Base-by-base conservation (phyloP, 192 early-diverging fungal genomes). In the Coemansia umbellata region DNA sequence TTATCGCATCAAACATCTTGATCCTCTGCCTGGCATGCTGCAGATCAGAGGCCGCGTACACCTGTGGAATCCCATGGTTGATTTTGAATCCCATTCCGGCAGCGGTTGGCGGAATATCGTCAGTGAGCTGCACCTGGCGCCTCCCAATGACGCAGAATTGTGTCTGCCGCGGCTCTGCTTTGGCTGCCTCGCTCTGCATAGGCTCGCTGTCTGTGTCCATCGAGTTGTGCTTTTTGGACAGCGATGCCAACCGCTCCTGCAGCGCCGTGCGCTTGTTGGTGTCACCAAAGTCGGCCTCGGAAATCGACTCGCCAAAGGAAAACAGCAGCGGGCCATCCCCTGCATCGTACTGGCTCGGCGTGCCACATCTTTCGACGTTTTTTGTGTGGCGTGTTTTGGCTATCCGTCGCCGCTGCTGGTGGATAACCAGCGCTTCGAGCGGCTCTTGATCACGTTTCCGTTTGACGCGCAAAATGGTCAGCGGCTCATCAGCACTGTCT, bases 361-460 rank as follows among this genome's bases (percentile, higher is more conserved):
- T 41, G 30, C 8, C 43, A 7, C 24, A 45, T 45, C 43, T 4
- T 3, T 17, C 24, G 43, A 11, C 22, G 22, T 23, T 13, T 8
- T 5, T 27, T 8, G 24, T 45, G 17, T 11, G 11, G 15, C 13
- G 39, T 8, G 19, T 22, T 41, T 40, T 56, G 42, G 17, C 50
- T 14, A 45, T 26, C n/a, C 43, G 66, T 15, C 58, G 55, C 21
- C 48, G 36, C 39, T 68, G 47, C 18, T 63, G 60, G n/a, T 63
- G 60, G 21, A 75, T 41, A 1, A 69, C 49, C 24, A 89, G 72
- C 1, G 85, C 85, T 23, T 87, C 86, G 3, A 87, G 62, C 8
- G 87, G 87, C 51, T 89, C 85, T 35, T 87, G 86, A 43, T 63
- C 76, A 27, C 87, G 81, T 51, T 84, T 87, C n/a, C 87, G 82